Conservation (phyloP, 495 filamentous ascomycete genomes). For the Penicillium desertorum region DNA sequence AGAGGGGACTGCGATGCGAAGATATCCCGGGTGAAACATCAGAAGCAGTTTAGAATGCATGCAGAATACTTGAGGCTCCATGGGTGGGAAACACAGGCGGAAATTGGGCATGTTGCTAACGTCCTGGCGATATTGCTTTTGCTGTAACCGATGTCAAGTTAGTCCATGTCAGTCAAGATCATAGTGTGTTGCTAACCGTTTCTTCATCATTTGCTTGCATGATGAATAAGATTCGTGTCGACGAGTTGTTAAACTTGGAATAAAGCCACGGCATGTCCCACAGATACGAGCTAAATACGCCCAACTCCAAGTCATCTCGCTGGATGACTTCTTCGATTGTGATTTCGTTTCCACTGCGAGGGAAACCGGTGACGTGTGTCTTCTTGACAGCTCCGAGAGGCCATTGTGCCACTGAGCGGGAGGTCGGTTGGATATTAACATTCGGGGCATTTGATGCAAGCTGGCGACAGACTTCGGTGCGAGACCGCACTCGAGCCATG, state of each 20-base stretch:
- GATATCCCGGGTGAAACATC: constrained; percentile 64
- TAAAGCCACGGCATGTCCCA: constrained; percentile 79
- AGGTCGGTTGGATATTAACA: constrained; percentile 17
- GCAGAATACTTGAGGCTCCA: constrained; percentile 60
- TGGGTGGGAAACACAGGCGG: constrained; percentile 76
- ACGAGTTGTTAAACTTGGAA: constrained; percentile 53
- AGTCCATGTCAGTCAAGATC: neutral
- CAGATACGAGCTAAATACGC: constrained; percentile 82
- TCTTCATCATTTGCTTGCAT: constrained; percentile 65
- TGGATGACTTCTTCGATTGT: constrained; percentile 90
- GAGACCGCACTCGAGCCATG: neutral
- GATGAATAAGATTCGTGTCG: constrained; percentile 62
- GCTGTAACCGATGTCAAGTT: constrained; percentile 17
- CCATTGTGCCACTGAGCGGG: constrained; percentile 52
- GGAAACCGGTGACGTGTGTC: constrained; percentile 65
- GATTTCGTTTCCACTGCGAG: constrained; percentile 66
- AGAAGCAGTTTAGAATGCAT: constrained; percentile 94
- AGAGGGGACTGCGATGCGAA: constrained; percentile 76
- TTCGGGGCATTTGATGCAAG: constrained; percentile 3
- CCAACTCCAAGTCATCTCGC: constrained; percentile 64
- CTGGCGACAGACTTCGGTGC: constrained; percentile 1
- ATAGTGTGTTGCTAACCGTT: constrained; percentile 38
- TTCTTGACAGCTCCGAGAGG: constrained; percentile 76
- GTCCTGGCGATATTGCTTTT: constrained; percentile 44
- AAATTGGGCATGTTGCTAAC: constrained; percentile 54